Conservation (phyloP, 2,329 filamentous ascomycete genomes). For the Ceratocystis variospora region DNA sequence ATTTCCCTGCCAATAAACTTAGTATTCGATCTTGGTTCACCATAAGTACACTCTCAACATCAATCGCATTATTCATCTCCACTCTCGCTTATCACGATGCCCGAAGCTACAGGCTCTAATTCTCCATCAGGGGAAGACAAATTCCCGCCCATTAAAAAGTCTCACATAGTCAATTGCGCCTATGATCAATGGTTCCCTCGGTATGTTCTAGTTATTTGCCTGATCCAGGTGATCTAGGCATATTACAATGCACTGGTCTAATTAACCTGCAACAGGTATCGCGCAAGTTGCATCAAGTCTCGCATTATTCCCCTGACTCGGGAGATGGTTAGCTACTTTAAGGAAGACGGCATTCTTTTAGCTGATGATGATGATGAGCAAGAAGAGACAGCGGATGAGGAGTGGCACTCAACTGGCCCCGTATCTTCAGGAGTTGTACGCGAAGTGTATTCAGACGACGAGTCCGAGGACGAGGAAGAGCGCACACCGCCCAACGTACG, state of each 20-base stretch:
- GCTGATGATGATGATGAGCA: conserved; percentile 53
- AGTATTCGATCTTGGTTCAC: too few relatives aligned
- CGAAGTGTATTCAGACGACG: conserved; percentile 33
- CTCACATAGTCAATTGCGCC: conserved; percentile 87
- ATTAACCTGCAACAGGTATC: conserved; percentile 37
- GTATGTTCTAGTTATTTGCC: conserved; percentile 29
- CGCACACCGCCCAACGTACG: conserved; percentile 38
- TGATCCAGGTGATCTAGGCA: not conserved
- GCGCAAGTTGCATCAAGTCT: conserved; percentile 69
- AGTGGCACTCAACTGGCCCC: conserved; percentile 28
- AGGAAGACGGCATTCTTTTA: conserved; percentile 82
- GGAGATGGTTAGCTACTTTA: conserved; percentile 72
- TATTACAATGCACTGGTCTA: not conserved
- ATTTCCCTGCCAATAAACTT: too few relatives aligned
- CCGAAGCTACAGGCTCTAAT: conserved; percentile 7
- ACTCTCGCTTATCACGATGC: conserved; percentile 5
- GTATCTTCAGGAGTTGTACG: conserved; percentile 25
- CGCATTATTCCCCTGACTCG: conserved; percentile 64
- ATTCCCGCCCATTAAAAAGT: conserved; percentile 72
- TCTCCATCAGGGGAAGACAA: conserved; percentile 30
- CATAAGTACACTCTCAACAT: not conserved
- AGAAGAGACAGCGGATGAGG: conserved; percentile 44
- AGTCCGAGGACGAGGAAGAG: conserved; percentile 27
- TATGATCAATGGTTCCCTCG: conserved; percentile 84
- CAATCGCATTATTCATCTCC: not conserved